phyloP scores from a whole-genome alignment of 78 protist species.

The Dictyostelium intermedium region DNA sequence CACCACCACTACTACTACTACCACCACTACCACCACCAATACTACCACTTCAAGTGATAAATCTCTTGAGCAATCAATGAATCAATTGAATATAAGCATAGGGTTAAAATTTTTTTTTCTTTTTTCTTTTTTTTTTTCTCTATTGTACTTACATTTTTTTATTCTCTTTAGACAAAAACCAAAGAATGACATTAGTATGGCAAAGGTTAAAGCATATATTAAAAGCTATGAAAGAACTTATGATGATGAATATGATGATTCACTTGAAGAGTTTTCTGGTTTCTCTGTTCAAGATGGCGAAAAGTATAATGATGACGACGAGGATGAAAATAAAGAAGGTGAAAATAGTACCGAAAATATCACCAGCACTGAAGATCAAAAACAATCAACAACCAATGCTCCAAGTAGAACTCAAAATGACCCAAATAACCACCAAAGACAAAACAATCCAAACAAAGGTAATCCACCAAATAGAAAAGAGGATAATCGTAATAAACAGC shows the following conservation, averaged over 20 bases:
- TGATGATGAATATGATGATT: slow-evolving; percentile 72
- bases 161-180: not conserved
- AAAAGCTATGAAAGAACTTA: slow-evolving; percentile 39
- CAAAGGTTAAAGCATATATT: slow-evolving; percentile 6
- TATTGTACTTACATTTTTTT: not conserved
- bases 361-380: not conserved
- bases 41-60: not conserved
- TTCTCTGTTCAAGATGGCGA: slow-evolving; percentile 69
- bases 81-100: slow-evolving; percentile 18
- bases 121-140: not conserved
- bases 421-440: not conserved
- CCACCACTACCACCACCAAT: not conserved
- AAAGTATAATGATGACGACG: not conserved
- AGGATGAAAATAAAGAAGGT: not conserved
- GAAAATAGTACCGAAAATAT: not conserved
- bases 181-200: not conserved
- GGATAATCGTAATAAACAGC: not conserved
- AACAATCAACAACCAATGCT: not conserved
- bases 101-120: not conserved
- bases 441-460: not conserved
- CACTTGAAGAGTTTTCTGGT: slow-evolving; percentile 37
- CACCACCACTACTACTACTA: not conserved
- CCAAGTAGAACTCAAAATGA: not conserved
- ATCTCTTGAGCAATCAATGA: not conserved
- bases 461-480: not conserved